Evolutionary conservation across 495 filamentous ascomycete genomes (phyloP).

Genomic region (Aspergillus heteromorphus): DNA sequence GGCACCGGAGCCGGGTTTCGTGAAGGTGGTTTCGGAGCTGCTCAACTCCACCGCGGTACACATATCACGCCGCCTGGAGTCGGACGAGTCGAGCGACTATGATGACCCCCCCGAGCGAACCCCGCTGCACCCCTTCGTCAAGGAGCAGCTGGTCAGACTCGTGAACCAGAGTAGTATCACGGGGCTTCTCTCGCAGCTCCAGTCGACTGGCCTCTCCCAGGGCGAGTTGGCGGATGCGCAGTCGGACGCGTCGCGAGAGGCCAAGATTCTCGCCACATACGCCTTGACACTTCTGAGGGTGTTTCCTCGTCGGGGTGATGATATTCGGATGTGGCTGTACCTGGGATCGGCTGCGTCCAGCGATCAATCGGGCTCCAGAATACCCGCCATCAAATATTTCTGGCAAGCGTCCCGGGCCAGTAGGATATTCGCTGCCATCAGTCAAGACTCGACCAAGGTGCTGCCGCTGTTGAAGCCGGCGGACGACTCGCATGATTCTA

Average conservation of each 20-base stretch:
- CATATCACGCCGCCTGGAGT: conserved; percentile 51
- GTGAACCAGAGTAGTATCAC: conserved; percentile 62
- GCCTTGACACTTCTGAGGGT: conserved; percentile 79
- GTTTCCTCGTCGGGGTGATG: conserved; percentile 78
- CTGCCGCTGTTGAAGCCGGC: conserved; percentile 49
- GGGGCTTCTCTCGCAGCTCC: conserved; percentile 47
- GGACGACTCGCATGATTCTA: conserved; percentile 16
- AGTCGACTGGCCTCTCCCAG: conserved; percentile 25
- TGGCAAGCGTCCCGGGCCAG: conserved; percentile 73
- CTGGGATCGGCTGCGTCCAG: conserved; percentile 60
- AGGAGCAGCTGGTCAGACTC: conserved; percentile 55
- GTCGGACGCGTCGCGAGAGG: conserved; percentile 48
- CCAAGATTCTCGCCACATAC: conserved; percentile 76
- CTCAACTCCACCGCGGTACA: conserved; percentile 57
- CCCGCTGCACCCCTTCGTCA: conserved; percentile 52
- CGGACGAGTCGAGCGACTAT: conserved; percentile 36
- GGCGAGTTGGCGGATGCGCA: conserved; percentile 18
- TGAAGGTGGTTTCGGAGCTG: conserved; percentile 59
- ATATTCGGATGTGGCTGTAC: conserved; percentile 95
- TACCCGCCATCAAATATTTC: conserved; percentile 81
- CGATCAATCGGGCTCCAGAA: conserved; percentile 29
- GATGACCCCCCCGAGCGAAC: conserved; percentile 25
- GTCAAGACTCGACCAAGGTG: conserved; percentile 50
- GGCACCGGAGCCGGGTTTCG: conserved; percentile 53
- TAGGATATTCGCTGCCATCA: conserved; percentile 59